Base-by-base conservation (phyloP, 495 filamentous ascomycete species). In the Xylaria castorea region DNA sequence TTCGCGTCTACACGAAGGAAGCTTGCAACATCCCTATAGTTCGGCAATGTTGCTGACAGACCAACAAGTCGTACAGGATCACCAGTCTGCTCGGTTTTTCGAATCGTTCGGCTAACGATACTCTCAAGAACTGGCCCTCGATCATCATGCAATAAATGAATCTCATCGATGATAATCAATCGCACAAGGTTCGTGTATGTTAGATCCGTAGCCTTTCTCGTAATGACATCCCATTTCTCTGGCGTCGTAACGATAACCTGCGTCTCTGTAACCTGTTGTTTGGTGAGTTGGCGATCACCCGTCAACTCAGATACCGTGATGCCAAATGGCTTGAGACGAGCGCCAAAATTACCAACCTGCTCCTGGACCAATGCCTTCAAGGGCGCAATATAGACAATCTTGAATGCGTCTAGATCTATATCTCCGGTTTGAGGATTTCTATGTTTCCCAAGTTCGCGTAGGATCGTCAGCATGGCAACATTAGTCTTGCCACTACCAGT, bases 161-260 rank as follows among this genome's bases (percentile, higher is more conserved):
- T 98, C 80, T 99, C 96, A 74, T 99, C 96, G 73, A 99, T 97
- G 76, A 98, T 92, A 66, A 99, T 91, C 2, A 99, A 87, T 36
- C 95, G 91, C 20, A 99, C 95, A 34, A 99, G 89, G 74, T 97
- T 98, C 44, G 94, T 99, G 81, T 99, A 99, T 74, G 94, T 95
- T 67, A 95, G 88, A 81, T 99, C 96, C 0, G 95, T 97, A 5
- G 95, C 97, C 82, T 99, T 99, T 75, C 96, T 90, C 6, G 97
- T 99, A 76, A 99, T 97, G 70, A 99, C 97, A 83, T 99, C 96
- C 91, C 92, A 99, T 84, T 99, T 99, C 80, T 99, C 96, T 12
- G 96, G 96, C 0, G 96, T 99, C 3, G 96, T 99, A 57, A 99
- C 95, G 76, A 99, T 99, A 75, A 99, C 91, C 79, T 99, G 96